phyloP scores from a whole-genome alignment of 2,329 filamentous ascomycete species.

The Neonectria neomacrospora region DNA sequence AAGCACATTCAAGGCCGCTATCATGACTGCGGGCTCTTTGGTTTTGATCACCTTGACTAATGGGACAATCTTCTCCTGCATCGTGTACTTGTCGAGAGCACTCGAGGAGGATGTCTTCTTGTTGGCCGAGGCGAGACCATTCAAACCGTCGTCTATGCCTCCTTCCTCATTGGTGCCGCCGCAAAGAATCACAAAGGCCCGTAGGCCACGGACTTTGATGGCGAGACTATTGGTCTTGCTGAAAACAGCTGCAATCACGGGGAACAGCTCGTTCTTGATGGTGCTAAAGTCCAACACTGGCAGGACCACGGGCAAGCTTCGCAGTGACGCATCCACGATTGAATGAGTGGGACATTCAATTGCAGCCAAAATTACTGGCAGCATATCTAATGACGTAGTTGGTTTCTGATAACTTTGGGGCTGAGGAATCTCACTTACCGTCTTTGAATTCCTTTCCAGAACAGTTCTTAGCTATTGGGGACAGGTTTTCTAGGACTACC shows the following conservation, averaged over 20 bases:
- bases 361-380: conserved; percentile 85
- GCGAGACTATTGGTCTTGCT: conserved; percentile 91
- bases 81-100: conserved; percentile 95
- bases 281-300: conserved; percentile 94
- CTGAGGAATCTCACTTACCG: conserved; percentile 61
- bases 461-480: conserved; percentile 80
- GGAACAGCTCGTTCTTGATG: conserved; percentile 96
- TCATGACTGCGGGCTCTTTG: conserved; percentile 97
- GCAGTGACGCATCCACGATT: conserved; percentile 85
- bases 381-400: conserved; percentile 69
- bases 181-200: conserved; percentile 90
- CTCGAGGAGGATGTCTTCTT: conserved; percentile 75
- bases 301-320: conserved; percentile 81
- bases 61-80: conserved; percentile 96
- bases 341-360: conserved; percentile 91
- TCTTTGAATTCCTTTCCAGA: conserved; percentile 95
- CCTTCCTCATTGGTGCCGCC: conserved; percentile 72
- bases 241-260: conserved; percentile 89
- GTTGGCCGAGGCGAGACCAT: conserved; percentile 72
- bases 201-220: conserved; percentile 92
- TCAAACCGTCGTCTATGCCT: conserved; percentile 74
- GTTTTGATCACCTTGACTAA: conserved; percentile 94
- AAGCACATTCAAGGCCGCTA: conserved; percentile 88
- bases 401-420: conserved; percentile 22
- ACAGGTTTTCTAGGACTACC: conserved; percentile 87